Conservation (phyloP, 768 basidiomycete species). For the Kwoniella mangroviensis region DNA sequence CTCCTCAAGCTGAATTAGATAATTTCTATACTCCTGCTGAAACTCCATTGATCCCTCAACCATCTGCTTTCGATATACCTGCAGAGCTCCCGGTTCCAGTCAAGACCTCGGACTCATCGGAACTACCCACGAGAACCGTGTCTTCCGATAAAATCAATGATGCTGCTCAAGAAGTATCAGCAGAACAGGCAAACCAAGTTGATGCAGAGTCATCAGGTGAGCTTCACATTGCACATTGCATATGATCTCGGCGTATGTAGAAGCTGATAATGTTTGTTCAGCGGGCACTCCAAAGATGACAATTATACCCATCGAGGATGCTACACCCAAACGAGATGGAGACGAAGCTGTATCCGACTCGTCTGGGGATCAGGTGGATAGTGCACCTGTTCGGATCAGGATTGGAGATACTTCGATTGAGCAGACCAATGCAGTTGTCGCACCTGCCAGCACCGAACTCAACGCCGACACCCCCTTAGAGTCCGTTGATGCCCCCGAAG, state of each 20-base stretch:
- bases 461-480: too few species aligned
- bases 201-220: conserved; percentile 3
- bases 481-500: too few species aligned
- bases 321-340: not conserved
- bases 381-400: too few species aligned
- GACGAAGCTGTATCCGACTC: not conserved
- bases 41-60: conserved; percentile 3
- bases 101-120: too few species aligned
- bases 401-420: too few species aligned
- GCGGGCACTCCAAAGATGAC: not conserved
- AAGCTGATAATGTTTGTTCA: not conserved
- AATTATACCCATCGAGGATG: conserved; percentile 3
- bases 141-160: not conserved
- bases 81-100: not conserved
- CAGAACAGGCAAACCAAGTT: not conserved
- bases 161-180: not conserved
- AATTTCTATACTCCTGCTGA: conserved; percentile 12
- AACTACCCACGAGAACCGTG: not conserved
- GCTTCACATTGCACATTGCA: too few species aligned
- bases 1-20: not conserved
- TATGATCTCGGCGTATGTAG: too few species aligned
- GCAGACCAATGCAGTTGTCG: too few species aligned
- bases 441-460: too few species aligned
- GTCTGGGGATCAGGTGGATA: too few species aligned
- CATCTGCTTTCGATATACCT: not conserved